phyloP scores from a whole-genome alignment of 768 basidiomycete species.

The Podaxis rugospora region DNA sequence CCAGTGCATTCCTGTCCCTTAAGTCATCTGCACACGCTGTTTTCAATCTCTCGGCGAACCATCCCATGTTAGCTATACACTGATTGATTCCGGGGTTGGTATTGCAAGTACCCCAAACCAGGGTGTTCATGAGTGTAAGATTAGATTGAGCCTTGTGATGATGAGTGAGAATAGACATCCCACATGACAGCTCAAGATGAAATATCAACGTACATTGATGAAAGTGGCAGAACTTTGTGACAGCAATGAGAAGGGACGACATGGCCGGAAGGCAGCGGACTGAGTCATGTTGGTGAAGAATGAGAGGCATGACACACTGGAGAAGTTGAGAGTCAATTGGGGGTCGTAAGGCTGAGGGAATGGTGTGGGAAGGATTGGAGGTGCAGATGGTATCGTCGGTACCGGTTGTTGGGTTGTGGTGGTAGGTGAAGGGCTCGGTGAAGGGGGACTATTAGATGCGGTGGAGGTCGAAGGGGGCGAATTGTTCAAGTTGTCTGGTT shows the following conservation, averaged over 20 bases:
- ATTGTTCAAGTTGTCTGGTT: conserved; percentile 7
- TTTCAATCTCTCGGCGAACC: conserved; percentile 49
- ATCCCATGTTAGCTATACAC: conserved; percentile 65
- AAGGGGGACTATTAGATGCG: conserved; percentile 7
- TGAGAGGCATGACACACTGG: conserved; percentile 54
- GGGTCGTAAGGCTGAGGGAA: conserved; percentile 77
- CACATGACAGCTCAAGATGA: not conserved
- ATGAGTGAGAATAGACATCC: conserved; percentile 7
- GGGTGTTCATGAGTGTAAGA: conserved; percentile 54
- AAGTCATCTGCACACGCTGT: conserved; percentile 56
- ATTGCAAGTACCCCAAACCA: conserved; percentile 82
- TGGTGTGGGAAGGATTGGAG: conserved; percentile 61
- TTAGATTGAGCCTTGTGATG: conserved; percentile 58
- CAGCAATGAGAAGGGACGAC: conserved; percentile 72
- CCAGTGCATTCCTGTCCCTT: conserved; percentile 43
- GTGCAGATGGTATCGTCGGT: conserved; percentile 45
- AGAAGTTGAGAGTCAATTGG: conserved; percentile 60
- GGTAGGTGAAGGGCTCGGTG: conserved; percentile 17
- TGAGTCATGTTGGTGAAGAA: conserved; percentile 79
- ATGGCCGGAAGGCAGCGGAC: conserved; percentile 56
- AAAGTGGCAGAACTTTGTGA: conserved; percentile 51
- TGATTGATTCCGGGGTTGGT: conserved; percentile 41
- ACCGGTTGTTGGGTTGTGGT: conserved; percentile 21
- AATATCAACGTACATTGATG: conserved; percentile 38
- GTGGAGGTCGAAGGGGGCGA: not conserved